Base-by-base conservation (phyloP, 768 basidiomycete genomes). In the Tubosaeta brunneosetosa region DNA sequence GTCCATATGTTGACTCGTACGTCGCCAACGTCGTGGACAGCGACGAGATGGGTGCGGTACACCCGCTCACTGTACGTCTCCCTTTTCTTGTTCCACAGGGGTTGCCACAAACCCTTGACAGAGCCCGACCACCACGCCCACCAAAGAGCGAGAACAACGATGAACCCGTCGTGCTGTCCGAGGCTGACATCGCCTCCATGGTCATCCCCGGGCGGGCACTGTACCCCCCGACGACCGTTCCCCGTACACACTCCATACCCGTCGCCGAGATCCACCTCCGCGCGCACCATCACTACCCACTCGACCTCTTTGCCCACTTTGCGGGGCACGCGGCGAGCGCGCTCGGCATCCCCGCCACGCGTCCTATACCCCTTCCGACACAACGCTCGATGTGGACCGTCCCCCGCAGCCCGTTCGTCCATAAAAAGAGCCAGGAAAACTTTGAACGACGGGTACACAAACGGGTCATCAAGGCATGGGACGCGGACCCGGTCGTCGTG, bases 361-460 rank as follows among this genome's bases (percentile, higher is more conserved):
- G 77, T 16, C 76, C 84, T 11, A 76, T 77, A 13, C 70, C 72
- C 4, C 80, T 95, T 0, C 93, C 92, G 0, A 90, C 80, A 3
- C 76, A 85, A 57, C 86, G 89, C 42, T 75, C 79, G 5, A 73
- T 97, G 10, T 91, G 90, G 85, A 97, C 95, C 0, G 94, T 97
- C 16, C 77, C 79, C 9, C 81, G 86, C 33, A 80, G 83, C 4
- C 94, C 95, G 10, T 98, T 98, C 65, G 85, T 82, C 6, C 87
- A 94, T 69, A 98, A 98, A 66, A 97, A 95, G 71, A 74, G 80
- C 16, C 94, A 97, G 70, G 94, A 98, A 74, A 98, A 97, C 71
- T 98, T 95, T 67, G 87, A 93, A 67, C 75, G 91, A 26, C 80
- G 76, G 61, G 84, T 86, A 49, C 88, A 94, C 65, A 90, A 88